A percentile compares a stretch with the other conserved stretches of the same genome.
Conservation (phyloP, 441 rosid species). For the Eutrema salsugineum region DNA sequence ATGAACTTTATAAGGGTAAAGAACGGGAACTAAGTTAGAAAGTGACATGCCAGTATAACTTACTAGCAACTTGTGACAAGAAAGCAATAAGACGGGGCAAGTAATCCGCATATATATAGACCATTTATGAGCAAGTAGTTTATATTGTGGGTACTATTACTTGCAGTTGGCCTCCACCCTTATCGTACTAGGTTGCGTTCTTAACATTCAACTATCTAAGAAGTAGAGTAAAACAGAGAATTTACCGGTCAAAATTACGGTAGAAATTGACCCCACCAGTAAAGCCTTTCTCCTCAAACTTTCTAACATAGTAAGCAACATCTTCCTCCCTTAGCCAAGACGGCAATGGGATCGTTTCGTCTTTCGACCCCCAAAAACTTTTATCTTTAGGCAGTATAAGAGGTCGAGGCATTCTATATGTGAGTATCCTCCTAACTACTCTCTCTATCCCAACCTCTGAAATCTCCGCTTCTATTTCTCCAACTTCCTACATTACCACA, state of each 20-base stretch:
- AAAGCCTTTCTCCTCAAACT: constrained; percentile 36
- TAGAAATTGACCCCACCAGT: constrained; percentile 38
- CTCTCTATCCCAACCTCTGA: constrained; percentile 32
- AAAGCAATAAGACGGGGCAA: no score
- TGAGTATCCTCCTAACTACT: constrained; percentile 17
- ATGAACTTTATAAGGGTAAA: no score
- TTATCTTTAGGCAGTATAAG: constrained; percentile 26
- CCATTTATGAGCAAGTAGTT: no score
- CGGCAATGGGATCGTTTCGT: constrained; percentile 13
- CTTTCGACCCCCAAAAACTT: constrained; percentile 26
- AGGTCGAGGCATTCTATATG: constrained; percentile 20
- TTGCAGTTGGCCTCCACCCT: no score
- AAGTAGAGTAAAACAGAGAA: not conserved
- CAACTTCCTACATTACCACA: constrained; percentile 34
- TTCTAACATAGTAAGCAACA: constrained; percentile 21
- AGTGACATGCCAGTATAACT: no score
- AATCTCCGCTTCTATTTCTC: constrained; percentile 43
- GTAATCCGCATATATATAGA: no score
- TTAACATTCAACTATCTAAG: not conserved
- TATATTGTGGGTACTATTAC: no score
- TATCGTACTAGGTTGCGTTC: not conserved
- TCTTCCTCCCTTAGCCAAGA: constrained; percentile 36
- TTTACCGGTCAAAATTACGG: constrained; percentile 31
- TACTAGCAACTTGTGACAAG: no score
- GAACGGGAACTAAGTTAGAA: no score